A percentile compares a stretch with the other conserved stretches of the same genome.
Conservation (phyloP, 2,329 filamentous ascomycete genomes). For the Stagonosporopsis tanaceti region DNA sequence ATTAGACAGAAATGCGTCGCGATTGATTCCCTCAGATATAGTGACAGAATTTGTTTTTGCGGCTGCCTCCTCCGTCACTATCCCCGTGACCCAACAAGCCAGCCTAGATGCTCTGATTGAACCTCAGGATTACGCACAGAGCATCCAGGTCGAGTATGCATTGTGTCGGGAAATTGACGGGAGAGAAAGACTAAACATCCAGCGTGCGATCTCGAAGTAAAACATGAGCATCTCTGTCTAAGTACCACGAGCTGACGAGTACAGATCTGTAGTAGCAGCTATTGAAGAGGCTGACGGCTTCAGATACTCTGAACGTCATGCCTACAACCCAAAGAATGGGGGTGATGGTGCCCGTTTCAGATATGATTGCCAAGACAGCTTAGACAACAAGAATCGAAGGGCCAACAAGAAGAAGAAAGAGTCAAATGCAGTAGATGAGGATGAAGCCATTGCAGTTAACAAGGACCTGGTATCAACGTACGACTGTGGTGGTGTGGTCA, state of each 20-base stretch:
- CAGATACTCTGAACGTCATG: slow-evolving; percentile 45
- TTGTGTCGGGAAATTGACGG: slow-evolving; percentile 38
- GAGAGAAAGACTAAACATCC: slow-evolving; percentile 39
- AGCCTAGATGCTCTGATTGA: slow-evolving; percentile 38
- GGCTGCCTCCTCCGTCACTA: slow-evolving; percentile 39
- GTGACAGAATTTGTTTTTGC: slow-evolving; percentile 46
- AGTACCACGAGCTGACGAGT: background rate
- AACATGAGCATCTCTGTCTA: background rate
- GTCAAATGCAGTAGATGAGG: slow-evolving; percentile 15
- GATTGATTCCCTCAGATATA: slow-evolving; percentile 40
- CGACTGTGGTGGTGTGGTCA: slow-evolving; percentile 46
- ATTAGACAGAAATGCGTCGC: slow-evolving; percentile 36
- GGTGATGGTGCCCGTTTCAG: slow-evolving; percentile 43
- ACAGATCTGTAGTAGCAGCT: slow-evolving; percentile 36
- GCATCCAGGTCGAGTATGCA: slow-evolving; percentile 38
- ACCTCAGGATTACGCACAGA: slow-evolving; percentile 38
- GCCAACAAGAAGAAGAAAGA: slow-evolving; percentile 34
- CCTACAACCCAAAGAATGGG: slow-evolving; percentile 35
- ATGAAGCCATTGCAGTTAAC: slow-evolving; percentile 9
- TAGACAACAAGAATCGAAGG: slow-evolving; percentile 41
- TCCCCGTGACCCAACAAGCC: slow-evolving; percentile 38
- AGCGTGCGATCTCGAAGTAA: slow-evolving; percentile 42
- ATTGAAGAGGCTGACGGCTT: slow-evolving; percentile 46
- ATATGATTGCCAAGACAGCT: slow-evolving; percentile 46
- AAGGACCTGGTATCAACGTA: slow-evolving; percentile 30